Percentiles rank a stretch among this genome's conserved stretches.
phyloP scores from a whole-genome alignment of 139 green algal species.

The Chlamydomonas schloesseri region DNA sequence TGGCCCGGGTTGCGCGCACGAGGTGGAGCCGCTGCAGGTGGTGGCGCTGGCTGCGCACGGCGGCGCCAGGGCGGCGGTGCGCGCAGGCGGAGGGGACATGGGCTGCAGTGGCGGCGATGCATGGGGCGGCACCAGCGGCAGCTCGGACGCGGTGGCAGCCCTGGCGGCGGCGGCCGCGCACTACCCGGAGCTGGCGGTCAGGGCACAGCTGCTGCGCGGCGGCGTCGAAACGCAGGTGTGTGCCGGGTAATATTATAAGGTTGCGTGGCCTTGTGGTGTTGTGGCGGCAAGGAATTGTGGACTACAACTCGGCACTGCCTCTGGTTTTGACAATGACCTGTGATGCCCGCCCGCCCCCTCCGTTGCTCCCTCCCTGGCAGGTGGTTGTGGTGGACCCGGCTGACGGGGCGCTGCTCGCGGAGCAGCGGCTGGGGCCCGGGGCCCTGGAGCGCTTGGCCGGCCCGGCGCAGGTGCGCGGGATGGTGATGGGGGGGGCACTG shows the following conservation, averaged over 20 bases:
- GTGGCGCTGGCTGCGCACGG: neutral
- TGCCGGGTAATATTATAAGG: no score
- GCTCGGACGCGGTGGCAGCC: neutral
- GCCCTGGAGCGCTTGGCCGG: neutral
- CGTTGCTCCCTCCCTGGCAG: no score
- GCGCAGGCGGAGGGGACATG: no score
- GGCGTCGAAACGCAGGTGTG: neutral
- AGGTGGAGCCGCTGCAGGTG: neutral
- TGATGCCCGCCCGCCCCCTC: no score
- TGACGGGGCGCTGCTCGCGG: neutral
- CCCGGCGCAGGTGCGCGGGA: neutral
- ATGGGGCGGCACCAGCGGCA: neutral
- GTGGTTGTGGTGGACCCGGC: neutral
- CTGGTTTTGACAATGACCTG: no score
- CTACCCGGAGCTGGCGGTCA: neutral
- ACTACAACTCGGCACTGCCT: no score
- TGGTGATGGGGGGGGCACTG: no score
- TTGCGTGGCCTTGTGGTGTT: no score
- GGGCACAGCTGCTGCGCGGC: slow-evolving; percentile 1
- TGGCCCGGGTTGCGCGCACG: no score
- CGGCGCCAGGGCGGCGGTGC: neutral
- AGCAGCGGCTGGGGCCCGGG: neutral
- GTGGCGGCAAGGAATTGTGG: no score
- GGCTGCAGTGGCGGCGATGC: no score
- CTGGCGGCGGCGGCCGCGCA: neutral